Conservation (phyloP, 2,329 filamentous ascomycete species). For the Colletotrichum somersetense region DNA sequence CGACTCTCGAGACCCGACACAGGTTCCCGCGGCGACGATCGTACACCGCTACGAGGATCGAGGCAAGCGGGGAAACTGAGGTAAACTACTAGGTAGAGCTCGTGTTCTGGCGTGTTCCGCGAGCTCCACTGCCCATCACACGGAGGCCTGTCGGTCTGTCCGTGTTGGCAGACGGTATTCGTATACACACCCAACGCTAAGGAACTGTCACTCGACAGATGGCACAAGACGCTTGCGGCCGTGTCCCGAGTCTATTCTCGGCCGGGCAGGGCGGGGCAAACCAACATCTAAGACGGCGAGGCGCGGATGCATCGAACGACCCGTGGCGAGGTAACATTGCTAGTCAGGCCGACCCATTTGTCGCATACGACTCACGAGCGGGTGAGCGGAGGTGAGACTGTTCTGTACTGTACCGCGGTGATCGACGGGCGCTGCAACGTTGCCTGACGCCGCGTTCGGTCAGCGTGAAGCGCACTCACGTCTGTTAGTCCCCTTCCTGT, state of each 20-base stretch:
- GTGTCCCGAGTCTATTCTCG: constrained; percentile 6
- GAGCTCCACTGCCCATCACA: constrained; percentile 23
- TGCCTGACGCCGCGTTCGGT: constrained; percentile 21
- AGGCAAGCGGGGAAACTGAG: constrained; percentile 27
- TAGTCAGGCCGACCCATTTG: neutral
- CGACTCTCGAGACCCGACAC: neutral
- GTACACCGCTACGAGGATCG: constrained; percentile 26
- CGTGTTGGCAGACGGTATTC: constrained; percentile 1
- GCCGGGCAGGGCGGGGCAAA: no score
- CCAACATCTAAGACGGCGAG: neutral
- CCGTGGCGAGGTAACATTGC: neutral
- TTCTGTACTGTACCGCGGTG: neutral
- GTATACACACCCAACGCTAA: neutral
- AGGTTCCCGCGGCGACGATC: neutral
- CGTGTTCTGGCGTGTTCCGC: constrained; percentile 40
- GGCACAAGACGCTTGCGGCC: neutral
- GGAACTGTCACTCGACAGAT: constrained; percentile 20
- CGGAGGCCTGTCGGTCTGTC: constrained; percentile 2
- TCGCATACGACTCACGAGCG: neutral
- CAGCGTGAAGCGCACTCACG: constrained; percentile 17
- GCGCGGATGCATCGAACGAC: constrained; percentile 9
- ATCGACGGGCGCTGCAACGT: constrained; percentile 39
- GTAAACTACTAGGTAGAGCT: constrained; percentile 16
- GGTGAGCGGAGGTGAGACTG: neutral
- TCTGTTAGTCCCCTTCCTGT: constrained; percentile 8